Base-by-base conservation (phyloP, 352 stramenopile genomes). In the Pythium sp. region DNA sequence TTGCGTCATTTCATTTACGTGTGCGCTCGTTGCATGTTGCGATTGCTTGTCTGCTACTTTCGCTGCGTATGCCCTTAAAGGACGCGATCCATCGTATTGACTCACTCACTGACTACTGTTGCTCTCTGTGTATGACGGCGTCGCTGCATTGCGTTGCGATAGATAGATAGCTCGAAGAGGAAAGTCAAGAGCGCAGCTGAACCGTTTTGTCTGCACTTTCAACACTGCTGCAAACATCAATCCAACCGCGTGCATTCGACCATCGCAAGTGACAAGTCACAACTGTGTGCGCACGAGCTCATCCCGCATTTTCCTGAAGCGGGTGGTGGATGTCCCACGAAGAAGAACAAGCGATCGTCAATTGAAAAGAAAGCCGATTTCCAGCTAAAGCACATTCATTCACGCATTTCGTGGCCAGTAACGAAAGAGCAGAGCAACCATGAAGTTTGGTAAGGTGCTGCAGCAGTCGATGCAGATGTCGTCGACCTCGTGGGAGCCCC, bases 361-460 rank as follows among this genome's bases (percentile, higher is more conserved):
- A 49, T 49, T 49, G 43, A 49, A 49, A 49, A 49, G 43, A n/a
- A 49, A n/a, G 43, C 15, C 43, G 43, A 49, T 20, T 4, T 9
- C 36, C 36, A 43, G 36, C 36, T 43, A 43, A 43, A 43, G 36
- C 36, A 11, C 36, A 43, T 14, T 43, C 11, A 18, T 5, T 43
- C 36, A 43, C 36, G 9, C 36, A 43, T 43, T 43, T 43, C 14
- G 36, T 43, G 36, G 36, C 36, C 30, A 51, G 14, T 26, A 46
- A 61, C 56, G 28, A 30, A 22, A 58, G 28, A 49, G 28, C 26
- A 51, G 41, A 22, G 51, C 41, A 32, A 75, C 22, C 24, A 94
- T 96, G 89, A 95, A 96, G 79, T 96, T 95, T 64, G 89, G 89
- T 64, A 96, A 95, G 68, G 84, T 95, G 63, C 70, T 95, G 67